Percentiles rank a stretch among this genome's conserved stretches.
Evolutionary conservation across 805 yeast species (phyloP).

Genomic region (Blastobotrys terrestris): DNA sequence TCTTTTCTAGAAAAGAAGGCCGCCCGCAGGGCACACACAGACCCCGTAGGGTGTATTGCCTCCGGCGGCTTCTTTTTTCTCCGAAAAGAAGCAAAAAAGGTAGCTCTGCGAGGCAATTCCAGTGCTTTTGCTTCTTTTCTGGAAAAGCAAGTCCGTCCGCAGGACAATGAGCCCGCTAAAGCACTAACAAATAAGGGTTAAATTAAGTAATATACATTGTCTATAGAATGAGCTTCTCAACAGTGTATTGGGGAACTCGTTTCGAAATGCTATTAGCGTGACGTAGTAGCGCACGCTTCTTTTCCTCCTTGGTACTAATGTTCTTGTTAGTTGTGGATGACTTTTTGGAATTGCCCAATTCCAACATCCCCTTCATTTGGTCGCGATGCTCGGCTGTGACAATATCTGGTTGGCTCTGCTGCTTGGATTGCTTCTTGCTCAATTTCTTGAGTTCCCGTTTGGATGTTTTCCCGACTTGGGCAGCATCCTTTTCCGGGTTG

Average conservation of each 20-base stretch:
- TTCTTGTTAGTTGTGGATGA: neutral
- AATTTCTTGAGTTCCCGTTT: constrained; percentile 23
- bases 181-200: neutral
- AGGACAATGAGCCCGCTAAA: no score
- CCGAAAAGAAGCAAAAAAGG: neutral
- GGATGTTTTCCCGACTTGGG: constrained; percentile 10
- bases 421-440: constrained; percentile 14
- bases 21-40: no score
- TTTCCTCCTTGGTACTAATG: constrained; percentile 2
- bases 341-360: constrained; percentile 8
- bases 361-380: constrained; percentile 13
- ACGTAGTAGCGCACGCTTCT: constrained; percentile 7
- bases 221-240: constrained; percentile 27
- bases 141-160: neutral
- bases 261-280: constrained; percentile 18
- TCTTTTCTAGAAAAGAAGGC: no score
- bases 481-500: constrained; percentile 17
- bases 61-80: no score
- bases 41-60: no score
- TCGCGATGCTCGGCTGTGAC: constrained; percentile 13
- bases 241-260: constrained; percentile 27
- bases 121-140: neutral
- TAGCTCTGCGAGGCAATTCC: neutral
- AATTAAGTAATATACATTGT: neutral
- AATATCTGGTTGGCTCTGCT: constrained; percentile 12